phyloP scores from a whole-genome alignment of 2,329 filamentous ascomycete species.

The Juglanconis sp. region DNA sequence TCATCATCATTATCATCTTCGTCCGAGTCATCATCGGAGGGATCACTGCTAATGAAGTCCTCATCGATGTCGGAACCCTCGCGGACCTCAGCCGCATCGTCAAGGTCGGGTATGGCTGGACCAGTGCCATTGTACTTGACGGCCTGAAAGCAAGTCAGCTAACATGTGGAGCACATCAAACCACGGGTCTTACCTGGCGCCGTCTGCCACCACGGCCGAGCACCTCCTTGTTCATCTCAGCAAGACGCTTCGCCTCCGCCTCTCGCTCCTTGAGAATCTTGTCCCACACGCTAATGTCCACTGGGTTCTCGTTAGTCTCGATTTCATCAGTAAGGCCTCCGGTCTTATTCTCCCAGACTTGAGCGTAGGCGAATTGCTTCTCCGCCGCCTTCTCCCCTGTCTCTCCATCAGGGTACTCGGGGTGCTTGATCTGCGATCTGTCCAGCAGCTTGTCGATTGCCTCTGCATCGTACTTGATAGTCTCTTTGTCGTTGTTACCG shows the following conservation, averaged over 20 bases:
- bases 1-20: conserved; percentile 9
- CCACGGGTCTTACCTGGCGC: conserved; percentile 44
- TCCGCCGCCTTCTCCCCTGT: conserved; percentile 50
- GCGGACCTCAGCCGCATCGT: conserved; percentile 4
- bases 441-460: conserved; percentile 92
- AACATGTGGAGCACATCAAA: not conserved
- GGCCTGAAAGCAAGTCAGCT: conserved; percentile 8
- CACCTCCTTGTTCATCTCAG: conserved; percentile 65
- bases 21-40: conserved; percentile 13
- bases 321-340: conserved; percentile 63
- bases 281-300: conserved; percentile 78
- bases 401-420: conserved; percentile 57
- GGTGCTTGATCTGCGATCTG: conserved; percentile 75
- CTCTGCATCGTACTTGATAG: conserved; percentile 76
- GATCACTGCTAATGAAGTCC: conserved; percentile 17
- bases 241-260: conserved; percentile 70
- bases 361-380: conserved; percentile 82
- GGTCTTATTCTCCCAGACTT: conserved; percentile 86
- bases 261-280: conserved; percentile 83
- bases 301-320: conserved; percentile 49
- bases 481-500: conserved; percentile 64
- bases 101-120: conserved; percentile 5
- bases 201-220: conserved; percentile 82
- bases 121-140: conserved; percentile 15
- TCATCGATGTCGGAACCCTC: conserved; percentile 16